phyloP scores from a whole-genome alignment of 495 filamentous ascomycete species.

The Neurospora sp. region DNA sequence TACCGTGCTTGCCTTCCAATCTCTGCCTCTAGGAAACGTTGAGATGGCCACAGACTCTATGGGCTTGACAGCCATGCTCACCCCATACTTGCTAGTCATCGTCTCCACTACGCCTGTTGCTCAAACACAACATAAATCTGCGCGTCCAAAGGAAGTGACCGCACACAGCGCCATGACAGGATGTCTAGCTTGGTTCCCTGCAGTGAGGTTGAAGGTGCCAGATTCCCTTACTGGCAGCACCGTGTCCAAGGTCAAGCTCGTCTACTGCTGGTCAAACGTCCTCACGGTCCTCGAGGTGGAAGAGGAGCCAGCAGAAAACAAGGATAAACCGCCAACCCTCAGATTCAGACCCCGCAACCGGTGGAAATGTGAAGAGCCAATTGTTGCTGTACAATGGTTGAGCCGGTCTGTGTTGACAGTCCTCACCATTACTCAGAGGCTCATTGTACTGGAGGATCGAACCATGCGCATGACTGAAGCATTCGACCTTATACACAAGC shows the following conservation, averaged over 20 bases:
- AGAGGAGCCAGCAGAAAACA: conserved; percentile 56
- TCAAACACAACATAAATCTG: conserved; percentile 88
- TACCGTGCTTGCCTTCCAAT: conserved; percentile 85
- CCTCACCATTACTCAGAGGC: conserved; percentile 82
- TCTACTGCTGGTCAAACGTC: conserved; percentile 96
- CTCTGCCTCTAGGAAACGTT: conserved; percentile 83
- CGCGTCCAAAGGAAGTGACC: conserved; percentile 79
- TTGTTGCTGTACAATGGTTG: conserved; percentile 94
- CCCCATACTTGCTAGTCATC: conserved; percentile 89
- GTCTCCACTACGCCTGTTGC: conserved; percentile 94
- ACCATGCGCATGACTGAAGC: conserved; percentile 85
- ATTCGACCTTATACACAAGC: conserved; percentile 82
- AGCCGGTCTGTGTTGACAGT: conserved; percentile 87
- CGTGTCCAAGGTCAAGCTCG: conserved; percentile 73
- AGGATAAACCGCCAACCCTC: conserved; percentile 62
- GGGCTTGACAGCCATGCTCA: conserved; percentile 91
- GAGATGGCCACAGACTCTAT: conserved; percentile 80
- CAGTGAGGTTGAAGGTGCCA: conserved; percentile 77
- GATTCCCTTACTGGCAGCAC: conserved; percentile 44
- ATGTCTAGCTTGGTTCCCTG: conserved; percentile 93
- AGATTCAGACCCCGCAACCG: conserved; percentile 74
- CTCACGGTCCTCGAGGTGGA: conserved; percentile 84
- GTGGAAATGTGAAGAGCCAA: conserved; percentile 91
- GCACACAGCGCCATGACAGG: conserved; percentile 87
- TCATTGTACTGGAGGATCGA: conserved; percentile 86